Base-by-base conservation (phyloP, 345 rosid genomes). In the Hypericum perforatum region DNA sequence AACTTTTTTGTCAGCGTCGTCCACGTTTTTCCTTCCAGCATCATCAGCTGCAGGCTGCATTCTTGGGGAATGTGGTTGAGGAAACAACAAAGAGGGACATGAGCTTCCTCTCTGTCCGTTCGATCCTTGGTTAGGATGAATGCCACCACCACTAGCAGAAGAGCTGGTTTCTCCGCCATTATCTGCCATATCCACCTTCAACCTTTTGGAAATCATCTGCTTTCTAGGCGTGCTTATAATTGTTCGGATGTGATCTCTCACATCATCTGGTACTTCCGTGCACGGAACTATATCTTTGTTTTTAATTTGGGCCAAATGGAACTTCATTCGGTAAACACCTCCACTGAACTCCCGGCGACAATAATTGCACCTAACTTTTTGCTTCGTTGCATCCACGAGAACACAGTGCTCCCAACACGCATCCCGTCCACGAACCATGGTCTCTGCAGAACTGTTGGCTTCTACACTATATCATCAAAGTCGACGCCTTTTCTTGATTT, bases 401-500 rank as follows among this genome's bases (percentile, higher is more conserved):
- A 65, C 75, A 65, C 82, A 81, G 41, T 81, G 84, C 64, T 78
- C 82, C 80, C 84, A 81, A 56, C 84, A 78, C 16, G 80, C 82
- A 72, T 78, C 88, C 55, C 84, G 76, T 57, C 84, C 82, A 0
- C 80, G 84, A 38, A 81, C 82, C 88, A 78, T 77, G 45, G 45
- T 38, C 32, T 22, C 32, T 22, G 32, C 32, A 1, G n/a, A n/a
- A n/a, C n/a, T n/a, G n/a, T n/a, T n/a, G n/a, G n/a, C n/a, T n/a
- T n/a, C n/a, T n/a, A n/a, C n/a, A n/a, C n/a, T n/a, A n/a, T n/a
- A n/a, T n/a, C n/a, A n/a, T n/a, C n/a, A n/a, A n/a, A n/a, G n/a
- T n/a, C n/a, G n/a, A 22, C 32, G 32, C 32, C 32, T 22, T 22
- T 22, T 22, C 2, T 22, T 1, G 32, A 4, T 22, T 22, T 22